Evolutionary conservation across 2,329 filamentous ascomycete genomes (phyloP).

Genomic region (Aureobasidium vineae): DNA sequence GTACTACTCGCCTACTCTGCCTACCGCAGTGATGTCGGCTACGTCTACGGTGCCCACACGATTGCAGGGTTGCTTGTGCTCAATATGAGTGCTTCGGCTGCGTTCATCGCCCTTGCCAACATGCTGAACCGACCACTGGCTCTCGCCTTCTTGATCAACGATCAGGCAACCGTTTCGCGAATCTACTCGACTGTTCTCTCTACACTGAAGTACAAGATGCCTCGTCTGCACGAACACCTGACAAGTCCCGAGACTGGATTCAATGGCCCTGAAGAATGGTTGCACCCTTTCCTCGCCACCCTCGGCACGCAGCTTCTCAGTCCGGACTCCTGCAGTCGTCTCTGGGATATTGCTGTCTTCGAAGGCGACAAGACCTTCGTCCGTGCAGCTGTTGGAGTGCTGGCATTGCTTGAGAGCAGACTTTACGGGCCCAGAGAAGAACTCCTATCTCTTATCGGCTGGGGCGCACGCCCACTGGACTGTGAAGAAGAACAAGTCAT

Average conservation of each 20-base stretch:
- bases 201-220: conserved; percentile 63
- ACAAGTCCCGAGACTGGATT: conserved; percentile 40
- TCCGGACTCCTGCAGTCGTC: conserved; percentile 66
- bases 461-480: conserved; percentile 40
- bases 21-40: conserved; percentile 80
- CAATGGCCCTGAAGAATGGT: conserved; percentile 43
- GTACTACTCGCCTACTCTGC: conserved; percentile 76
- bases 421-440: conserved; percentile 49
- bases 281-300: conserved; percentile 60
- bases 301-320: conserved; percentile 64
- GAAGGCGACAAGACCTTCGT: conserved; percentile 74
- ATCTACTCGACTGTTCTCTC: conserved; percentile 68
- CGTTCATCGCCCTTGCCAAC: conserved; percentile 73
- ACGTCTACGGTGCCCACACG: conserved; percentile 71
- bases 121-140: conserved; percentile 72
- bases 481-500: conserved; percentile 45
- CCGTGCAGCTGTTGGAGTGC: conserved; percentile 66
- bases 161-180: conserved; percentile 65
- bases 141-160: conserved; percentile 70
- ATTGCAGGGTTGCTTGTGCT: conserved; percentile 70
- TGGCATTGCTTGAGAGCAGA: conserved; percentile 54
- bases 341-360: conserved; percentile 82
- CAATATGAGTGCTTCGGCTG: conserved; percentile 63
- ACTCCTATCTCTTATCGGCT: conserved; percentile 46
- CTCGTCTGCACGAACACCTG: conserved; percentile 63